Evolutionary conservation across 768 basidiomycete species (phyloP).

Genomic region (Pleurotus citrinopileatus): DNA sequence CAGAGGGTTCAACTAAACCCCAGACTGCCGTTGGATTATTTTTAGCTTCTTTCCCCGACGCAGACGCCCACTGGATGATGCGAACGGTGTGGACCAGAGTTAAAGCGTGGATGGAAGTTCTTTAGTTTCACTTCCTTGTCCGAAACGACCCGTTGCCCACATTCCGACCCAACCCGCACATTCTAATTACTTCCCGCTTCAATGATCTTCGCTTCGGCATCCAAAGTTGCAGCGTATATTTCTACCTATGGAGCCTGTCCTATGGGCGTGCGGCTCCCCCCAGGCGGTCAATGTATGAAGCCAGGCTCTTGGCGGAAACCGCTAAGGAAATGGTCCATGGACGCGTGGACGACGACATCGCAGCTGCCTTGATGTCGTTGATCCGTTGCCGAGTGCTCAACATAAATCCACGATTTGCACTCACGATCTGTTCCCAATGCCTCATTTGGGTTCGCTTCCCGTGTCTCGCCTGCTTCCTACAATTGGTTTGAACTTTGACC

Average conservation of each 20-base stretch:
- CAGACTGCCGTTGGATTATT: no score
- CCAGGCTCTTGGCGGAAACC: not conserved
- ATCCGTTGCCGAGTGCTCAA: not conserved
- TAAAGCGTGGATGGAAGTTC: no score
- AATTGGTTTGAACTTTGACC: not conserved
- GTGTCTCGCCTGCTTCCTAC: constrained; percentile 2
- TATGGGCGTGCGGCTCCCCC: not conserved
- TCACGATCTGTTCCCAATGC: not conserved
- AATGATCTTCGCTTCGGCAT: no score
- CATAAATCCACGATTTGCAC: not conserved
- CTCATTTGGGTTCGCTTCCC: constrained; percentile 1
- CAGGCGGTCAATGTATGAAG: not conserved
- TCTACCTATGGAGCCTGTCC: no score
- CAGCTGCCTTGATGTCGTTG: constrained; percentile 1
- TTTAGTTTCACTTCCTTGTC: no score
- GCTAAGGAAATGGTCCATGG: not conserved
- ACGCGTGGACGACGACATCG: constrained; percentile 1
- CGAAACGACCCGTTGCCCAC: not conserved
- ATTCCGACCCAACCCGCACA: not conserved
- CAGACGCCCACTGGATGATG: not conserved
- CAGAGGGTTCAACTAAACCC: no score
- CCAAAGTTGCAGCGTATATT: no score
- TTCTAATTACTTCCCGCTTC: no score
- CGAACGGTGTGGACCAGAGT: no score
- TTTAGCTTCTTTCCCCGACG: no score